phyloP scores from a whole-genome alignment of 1,284 basidiomycete genomes.

The Omphalotus olearius region DNA sequence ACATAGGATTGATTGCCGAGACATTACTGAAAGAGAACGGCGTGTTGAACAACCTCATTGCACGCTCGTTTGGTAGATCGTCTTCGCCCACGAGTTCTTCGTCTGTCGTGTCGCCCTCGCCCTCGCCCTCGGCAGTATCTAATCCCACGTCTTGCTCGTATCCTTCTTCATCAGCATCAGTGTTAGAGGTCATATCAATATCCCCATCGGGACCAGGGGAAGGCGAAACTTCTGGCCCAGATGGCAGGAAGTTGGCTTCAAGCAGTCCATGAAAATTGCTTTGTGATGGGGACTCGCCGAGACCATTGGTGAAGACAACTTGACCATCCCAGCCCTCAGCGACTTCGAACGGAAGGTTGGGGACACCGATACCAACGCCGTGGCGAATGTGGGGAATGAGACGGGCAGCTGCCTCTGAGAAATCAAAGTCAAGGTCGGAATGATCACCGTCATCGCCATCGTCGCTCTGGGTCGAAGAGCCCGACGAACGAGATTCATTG shows the following conservation, averaged over 20 bases:
- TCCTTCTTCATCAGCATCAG: conserved; percentile 32
- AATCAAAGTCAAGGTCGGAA: conserved; percentile 34
- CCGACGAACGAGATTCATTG: conserved; percentile 25
- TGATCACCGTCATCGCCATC: conserved; percentile 36
- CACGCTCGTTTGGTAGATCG: conserved; percentile 66
- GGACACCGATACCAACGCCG: conserved; percentile 18
- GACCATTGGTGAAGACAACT: conserved; percentile 63
- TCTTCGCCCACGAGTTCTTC: conserved; percentile 73
- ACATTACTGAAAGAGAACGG: conserved; percentile 29
- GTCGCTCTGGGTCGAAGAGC: conserved; percentile 31
- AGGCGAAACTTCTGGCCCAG: conserved; percentile 34
- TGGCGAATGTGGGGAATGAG: conserved; percentile 28
- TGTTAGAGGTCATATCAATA: conserved; percentile 36
- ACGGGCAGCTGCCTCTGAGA: conserved; percentile 30
- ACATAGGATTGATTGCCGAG: conserved; percentile 69
- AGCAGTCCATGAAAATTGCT: conserved; percentile 5
- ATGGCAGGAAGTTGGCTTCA: conserved; percentile 44
- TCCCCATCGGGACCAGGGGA: conserved; percentile 27
- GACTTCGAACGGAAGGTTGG: conserved; percentile 52
- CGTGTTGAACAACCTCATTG: conserved; percentile 60
- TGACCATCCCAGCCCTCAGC: conserved; percentile 70
- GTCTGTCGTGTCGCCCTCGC: conserved; percentile 66
- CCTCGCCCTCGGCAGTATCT: conserved; percentile 37
- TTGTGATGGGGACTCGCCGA: conserved; percentile 39
- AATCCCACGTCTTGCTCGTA: conserved; percentile 34